Base-by-base conservation (phyloP, 2,329 filamentous ascomycete species). In the Venturiaceae sp. region DNA sequence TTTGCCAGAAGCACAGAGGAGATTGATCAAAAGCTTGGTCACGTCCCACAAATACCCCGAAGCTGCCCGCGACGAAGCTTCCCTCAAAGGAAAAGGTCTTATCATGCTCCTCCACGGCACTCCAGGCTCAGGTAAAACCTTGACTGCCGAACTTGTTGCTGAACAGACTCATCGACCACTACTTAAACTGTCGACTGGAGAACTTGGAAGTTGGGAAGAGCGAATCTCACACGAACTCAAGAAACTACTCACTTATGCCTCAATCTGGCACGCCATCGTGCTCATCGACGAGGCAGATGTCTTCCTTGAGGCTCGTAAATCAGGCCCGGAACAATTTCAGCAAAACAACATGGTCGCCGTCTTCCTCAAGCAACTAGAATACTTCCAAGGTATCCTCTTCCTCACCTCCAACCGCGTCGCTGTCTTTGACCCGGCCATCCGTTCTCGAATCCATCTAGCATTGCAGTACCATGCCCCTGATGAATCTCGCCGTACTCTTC, bases 281-380 rank as follows among this genome's bases (percentile, higher is more conserved):
- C 73, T 84, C 2, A 72, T 84, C 4, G 81, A 84, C 64, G 82
- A 85, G 66, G 80, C 80, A 2, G 82, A 84, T 58, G 80, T 83
- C 19, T 84, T 82, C 67, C 76, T 85, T 8, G 80, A 83, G 66
- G 68, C 75, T 56, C 79, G 82, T 2, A 68, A 64, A 5, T 36
- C 28, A 23, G 56, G 56, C 23, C 41, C 55, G 14, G 55, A 46
- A 13, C 26, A 37, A 16, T 50, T 57, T 26, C 28, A 57, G 16
- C 28, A 33, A 9, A 46, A 57, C 26, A 57, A 57, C 39, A 46
- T 46, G 36, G 72, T 75, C 3, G 70, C 71, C 34, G 71, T 75
- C 60, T 73, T 76, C 63, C 67, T 77, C 16, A 67, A 73, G 23
- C 65, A 68, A 2, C 64, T 77, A 36, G 70, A 74, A 32, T 75